phyloP scores from a whole-genome alignment of 163 green algal genomes.

The Scenedesmus sp. region DNA sequence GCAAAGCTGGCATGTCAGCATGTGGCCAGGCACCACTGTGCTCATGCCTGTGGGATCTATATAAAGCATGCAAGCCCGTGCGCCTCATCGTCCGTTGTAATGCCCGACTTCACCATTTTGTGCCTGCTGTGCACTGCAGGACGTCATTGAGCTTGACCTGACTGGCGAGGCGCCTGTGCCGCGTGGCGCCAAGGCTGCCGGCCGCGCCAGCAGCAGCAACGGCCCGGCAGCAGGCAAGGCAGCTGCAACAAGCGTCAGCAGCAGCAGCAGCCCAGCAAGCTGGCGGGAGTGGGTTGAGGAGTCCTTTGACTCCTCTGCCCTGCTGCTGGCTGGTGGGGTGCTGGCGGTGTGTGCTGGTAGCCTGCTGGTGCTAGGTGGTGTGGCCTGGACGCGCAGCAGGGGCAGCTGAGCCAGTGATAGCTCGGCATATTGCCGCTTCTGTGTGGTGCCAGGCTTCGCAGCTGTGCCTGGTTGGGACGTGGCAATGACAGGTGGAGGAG shows the following conservation, averaged over 20 bases:
- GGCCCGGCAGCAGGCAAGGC: neutral
- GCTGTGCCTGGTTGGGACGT: too few species aligned
- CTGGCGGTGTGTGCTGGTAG: neutral
- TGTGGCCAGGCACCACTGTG: neutral
- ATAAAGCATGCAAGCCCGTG: neutral
- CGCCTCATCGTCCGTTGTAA: neutral
- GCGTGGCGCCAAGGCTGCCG: neutral
- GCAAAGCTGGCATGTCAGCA: neutral
- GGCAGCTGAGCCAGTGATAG: neutral
- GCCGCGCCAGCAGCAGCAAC: neutral
- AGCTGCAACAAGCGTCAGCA: neutral
- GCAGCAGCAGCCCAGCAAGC: neutral
- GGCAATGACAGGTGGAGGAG: too few species aligned
- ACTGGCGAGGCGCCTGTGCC: neutral
- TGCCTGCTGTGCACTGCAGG: neutral
- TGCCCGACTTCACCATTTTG: neutral
- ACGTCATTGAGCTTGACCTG: neutral
- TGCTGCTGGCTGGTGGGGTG: constrained; percentile 20
- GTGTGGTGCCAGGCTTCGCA: too few species aligned
- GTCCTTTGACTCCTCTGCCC: constrained; percentile 3
- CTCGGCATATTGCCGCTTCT: too few species aligned
- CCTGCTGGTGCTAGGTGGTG: constrained; percentile 22
- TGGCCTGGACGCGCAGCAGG: neutral
- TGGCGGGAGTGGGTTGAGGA: constrained; percentile 12
- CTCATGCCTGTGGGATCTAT: neutral